Percentiles rank a stretch among this genome's conserved stretches.
phyloP scores from a whole-genome alignment of 345 rosid species.

The Heritiera fomes region DNA sequence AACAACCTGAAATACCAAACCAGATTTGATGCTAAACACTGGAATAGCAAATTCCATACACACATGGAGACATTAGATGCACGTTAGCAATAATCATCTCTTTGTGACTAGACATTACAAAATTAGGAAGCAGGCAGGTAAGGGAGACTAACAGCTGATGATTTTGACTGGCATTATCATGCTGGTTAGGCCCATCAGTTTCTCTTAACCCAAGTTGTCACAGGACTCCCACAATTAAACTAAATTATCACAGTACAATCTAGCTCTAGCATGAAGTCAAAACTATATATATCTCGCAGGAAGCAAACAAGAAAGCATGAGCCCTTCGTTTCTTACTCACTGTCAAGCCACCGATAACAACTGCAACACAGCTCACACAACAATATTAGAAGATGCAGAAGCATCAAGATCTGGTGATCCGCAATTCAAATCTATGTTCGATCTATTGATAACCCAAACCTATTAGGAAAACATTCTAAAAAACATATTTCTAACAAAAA shows the following conservation, averaged over 20 bases:
- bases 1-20: background rate
- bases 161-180: background rate
- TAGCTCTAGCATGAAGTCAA: background rate
- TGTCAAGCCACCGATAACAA: background rate
- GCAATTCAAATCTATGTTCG: background rate
- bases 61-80: background rate
- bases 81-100: background rate
- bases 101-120: background rate
- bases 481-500: background rate
- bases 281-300: background rate
- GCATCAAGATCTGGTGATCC: background rate
- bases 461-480: slow-evolving; percentile 13
- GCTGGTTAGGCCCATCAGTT: background rate
- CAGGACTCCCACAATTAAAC: background rate
- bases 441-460: background rate
- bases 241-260: background rate
- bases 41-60: background rate
- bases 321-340: background rate
- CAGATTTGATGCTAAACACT: background rate
- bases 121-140: background rate
- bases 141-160: background rate
- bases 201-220: background rate
- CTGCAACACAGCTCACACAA: background rate
- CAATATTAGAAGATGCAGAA: background rate
- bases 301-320: background rate